Evolutionary conservation across 2,329 filamentous ascomycete species (phyloP).

Genomic region (Geosmithia morbida): DNA sequence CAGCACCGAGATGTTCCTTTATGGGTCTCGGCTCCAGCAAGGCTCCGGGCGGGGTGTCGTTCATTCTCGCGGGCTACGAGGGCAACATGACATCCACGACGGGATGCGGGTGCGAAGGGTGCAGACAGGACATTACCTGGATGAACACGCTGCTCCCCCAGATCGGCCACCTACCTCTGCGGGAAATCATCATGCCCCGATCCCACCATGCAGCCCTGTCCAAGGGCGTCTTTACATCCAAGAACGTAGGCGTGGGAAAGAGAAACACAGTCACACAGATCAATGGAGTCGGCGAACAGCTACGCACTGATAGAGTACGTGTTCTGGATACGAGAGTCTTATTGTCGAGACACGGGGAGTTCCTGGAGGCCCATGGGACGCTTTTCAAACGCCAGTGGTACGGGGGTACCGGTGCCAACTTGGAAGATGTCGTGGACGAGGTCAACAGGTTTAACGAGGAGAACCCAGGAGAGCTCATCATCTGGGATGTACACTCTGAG

Average conservation of each 20-base stretch:
- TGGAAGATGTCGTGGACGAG: conserved; percentile 12
- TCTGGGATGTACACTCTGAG: conserved; percentile 13
- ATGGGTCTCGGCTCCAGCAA: neutral
- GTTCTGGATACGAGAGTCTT: conserved; percentile 2
- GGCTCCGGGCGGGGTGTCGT: neutral
- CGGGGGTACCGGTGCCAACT: conserved; percentile 7
- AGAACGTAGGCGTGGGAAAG: conserved; percentile 2
- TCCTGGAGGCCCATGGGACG: conserved; percentile 8
- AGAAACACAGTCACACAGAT: conserved; percentile 10
- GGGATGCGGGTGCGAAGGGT: conserved; percentile 2
- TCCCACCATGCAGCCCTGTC: conserved; percentile 17
- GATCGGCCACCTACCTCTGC: conserved; percentile 12
- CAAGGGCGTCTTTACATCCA: neutral
- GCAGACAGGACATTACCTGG: conserved; percentile 8
- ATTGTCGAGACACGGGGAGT: neutral
- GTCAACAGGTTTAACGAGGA: conserved; percentile 14
- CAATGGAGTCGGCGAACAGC: conserved; percentile 11
- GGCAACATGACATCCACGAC: conserved; percentile 12
- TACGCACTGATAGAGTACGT: conserved; percentile 9
- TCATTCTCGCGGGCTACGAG: conserved; percentile 15
- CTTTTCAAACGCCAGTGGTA: conserved; percentile 6
- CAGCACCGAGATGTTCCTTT: neutral
- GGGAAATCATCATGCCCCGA: conserved; percentile 14
- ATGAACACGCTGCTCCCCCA: conserved; percentile 13
- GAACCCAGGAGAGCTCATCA: conserved; percentile 17